These are phyloP conservation scores for Pseudocercospora eumusae DNA, from an alignment of 2,329 filamentous ascomycete genomes.

Conservation along the genomic window DNA sequence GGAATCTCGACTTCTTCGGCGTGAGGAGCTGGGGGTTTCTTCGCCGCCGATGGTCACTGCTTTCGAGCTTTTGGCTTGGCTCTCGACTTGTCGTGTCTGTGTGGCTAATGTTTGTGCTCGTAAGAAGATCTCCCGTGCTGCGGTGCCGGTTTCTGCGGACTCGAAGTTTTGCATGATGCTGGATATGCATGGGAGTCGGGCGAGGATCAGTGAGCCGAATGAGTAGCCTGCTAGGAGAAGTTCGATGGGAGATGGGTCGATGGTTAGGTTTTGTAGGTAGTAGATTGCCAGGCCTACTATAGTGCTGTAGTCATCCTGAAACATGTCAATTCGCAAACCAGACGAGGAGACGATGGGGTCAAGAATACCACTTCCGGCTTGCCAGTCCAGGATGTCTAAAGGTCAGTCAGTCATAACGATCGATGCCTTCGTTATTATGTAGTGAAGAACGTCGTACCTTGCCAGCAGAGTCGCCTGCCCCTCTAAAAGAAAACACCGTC, in stretches of 20 bases:
- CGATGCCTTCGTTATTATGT: background rate
- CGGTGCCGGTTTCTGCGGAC: constrained; percentile 54
- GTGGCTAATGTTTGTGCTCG: constrained; percentile 69
- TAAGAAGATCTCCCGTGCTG: constrained; percentile 68
- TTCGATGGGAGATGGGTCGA: constrained; percentile 1
- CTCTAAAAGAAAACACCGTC: background rate
- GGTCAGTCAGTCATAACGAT: constrained; percentile 20
- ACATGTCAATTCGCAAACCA: background rate
- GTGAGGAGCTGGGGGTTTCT: constrained; percentile 45
- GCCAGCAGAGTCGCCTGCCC: background rate
- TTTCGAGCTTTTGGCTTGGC: too few relatives aligned
- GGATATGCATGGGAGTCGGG: constrained; percentile 63
- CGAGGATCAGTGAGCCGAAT: constrained; percentile 82
- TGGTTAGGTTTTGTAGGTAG: constrained; percentile 64
- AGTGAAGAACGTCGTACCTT: background rate
- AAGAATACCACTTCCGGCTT: constrained; percentile 69
- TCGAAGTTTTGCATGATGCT: constrained; percentile 62
- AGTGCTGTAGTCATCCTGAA: constrained; percentile 71
- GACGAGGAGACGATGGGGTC: background rate
- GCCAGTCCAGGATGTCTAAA: constrained; percentile 85
- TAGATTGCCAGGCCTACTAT: constrained; percentile 77
- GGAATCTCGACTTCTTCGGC: constrained; percentile 47
- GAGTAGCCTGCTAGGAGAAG: constrained; percentile 79
- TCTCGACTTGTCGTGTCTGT: constrained; percentile 55
- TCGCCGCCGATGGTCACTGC: constrained; percentile 48